Base-by-base conservation (phyloP, 306 rosid genomes). In the Cicer pinnatifidum region DNA sequence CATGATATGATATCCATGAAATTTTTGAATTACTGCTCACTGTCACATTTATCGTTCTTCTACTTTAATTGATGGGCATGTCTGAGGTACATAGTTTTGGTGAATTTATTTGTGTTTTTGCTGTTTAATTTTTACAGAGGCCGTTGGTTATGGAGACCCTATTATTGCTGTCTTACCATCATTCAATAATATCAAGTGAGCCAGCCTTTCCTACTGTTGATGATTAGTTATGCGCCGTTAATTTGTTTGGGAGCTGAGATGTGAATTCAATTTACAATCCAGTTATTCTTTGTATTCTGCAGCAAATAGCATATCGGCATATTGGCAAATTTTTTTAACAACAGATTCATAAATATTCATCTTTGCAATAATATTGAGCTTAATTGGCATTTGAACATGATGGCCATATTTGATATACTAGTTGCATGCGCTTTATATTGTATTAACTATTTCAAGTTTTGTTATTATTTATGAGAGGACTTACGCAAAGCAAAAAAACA, bases 101-200 rank as follows among this genome's bases (percentile, higher is more conserved):
- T 45, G 38, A 65, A 59, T 37, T 62, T 43, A 77, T 61, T 17
- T 51, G 44, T 69, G 33, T 28, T 58, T 76, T 81, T 11, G 11
- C 57, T 57, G 15, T 72, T 9, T 67, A 67, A 76, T 82, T 46
- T 87, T 82, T 56, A 56, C 98, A 90, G 98, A 93, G 45, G 90
- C 93, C 13, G 96, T 93, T 84, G 97, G 93, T 51, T 93, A 82
- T 17, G 96, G 96, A 69, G 97, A 93, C 44, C 93, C 98, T 20
- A 96, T 93, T 43, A 72, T 90, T 11, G 98, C 97, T 43, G 81
- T 90, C 81, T 79, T 87, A 82, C 97, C 96, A 11, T 75, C 91
- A 12, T 92, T 92, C 76, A 85, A 85, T 4, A 84, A 85, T 72
- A 86, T 87, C 84, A 11, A 84, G 71, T 92, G 87, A 92, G 80